Evolutionary conservation across 2,329 filamentous ascomycete species (phyloP).

Genomic region (Alternaria sp.): DNA sequence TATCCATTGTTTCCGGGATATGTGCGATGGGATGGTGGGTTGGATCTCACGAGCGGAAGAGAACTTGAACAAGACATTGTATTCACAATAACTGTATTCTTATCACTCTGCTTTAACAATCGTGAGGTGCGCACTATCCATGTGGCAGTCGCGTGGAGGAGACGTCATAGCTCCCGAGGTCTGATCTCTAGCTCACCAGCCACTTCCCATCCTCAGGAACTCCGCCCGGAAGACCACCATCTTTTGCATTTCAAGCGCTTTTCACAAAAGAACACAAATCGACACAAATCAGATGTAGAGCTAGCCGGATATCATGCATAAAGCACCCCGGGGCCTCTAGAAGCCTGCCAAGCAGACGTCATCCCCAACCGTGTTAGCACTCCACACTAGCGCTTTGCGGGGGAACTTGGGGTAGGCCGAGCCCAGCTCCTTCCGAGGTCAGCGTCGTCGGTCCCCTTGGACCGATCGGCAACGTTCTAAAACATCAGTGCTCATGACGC

Average conservation of each 20-base stretch:
- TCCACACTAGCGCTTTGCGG: constrained; percentile 13
- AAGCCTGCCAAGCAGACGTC: background rate
- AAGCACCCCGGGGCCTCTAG: background rate
- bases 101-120: background rate
- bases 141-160: background rate
- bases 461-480: constrained; percentile 4
- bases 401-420: constrained; percentile 4
- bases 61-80: background rate
- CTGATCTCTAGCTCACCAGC: background rate
- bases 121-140: background rate
- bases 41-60: background rate
- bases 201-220: background rate
- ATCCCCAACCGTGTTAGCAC: constrained; percentile 6
- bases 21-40: background rate
- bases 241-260: background rate
- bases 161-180: background rate
- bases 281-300: background rate
- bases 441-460: constrained; percentile 8
- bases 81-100: too few relatives aligned
- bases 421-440: constrained; percentile 11
- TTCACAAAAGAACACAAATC: background rate
- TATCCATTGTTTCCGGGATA: background rate
- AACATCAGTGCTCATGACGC: background rate
- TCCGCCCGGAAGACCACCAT: background rate
- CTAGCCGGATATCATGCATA: background rate